Conservation (phyloP, 1,284 basidiomycete species). For the Apiotrichum laibachii region DNA sequence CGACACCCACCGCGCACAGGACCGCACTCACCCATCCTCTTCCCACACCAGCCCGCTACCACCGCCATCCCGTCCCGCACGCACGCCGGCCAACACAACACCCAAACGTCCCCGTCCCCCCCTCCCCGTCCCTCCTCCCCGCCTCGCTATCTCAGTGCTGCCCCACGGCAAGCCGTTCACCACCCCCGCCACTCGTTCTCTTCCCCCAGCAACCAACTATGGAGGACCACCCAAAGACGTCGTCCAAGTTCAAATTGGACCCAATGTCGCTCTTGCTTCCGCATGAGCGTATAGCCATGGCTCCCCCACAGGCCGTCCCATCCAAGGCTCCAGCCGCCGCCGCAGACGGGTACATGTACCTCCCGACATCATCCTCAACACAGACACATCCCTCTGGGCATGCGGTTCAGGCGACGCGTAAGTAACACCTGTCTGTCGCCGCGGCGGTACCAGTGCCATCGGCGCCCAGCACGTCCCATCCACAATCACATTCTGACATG, state of each 20-base stretch:
- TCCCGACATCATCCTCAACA: slow-evolving; percentile 6
- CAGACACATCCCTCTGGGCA: neutral
- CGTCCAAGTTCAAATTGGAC: slow-evolving; percentile 46
- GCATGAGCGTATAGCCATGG: slow-evolving; percentile 37
- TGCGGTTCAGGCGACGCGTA: slow-evolving; percentile 4
- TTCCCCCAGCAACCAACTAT: neutral
- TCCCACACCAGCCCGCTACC: too few relatives aligned
- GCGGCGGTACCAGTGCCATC: too few relatives aligned
- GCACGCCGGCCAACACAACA: too few relatives aligned
- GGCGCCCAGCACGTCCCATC: too few relatives aligned
- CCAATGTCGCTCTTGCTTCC: slow-evolving; percentile 49
- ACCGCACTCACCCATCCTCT: too few relatives aligned
- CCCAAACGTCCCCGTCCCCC: too few relatives aligned
- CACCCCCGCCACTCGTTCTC: neutral
- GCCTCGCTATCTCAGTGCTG: too few relatives aligned
- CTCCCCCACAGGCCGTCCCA: slow-evolving; percentile 1
- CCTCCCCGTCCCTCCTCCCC: too few relatives aligned
- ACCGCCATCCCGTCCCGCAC: too few relatives aligned
- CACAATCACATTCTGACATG: neutral
- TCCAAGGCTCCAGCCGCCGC: neutral
- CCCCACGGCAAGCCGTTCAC: too few relatives aligned
- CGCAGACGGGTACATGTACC: slow-evolving; percentile 7
- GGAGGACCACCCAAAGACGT: slow-evolving; percentile 1
- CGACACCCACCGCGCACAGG: too few relatives aligned
- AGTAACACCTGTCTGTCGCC: neutral